These are phyloP conservation scores for Lactifluus hygrophoroides DNA, from an alignment of 768 basidiomycete genomes.

Conservation along the genomic window DNA sequence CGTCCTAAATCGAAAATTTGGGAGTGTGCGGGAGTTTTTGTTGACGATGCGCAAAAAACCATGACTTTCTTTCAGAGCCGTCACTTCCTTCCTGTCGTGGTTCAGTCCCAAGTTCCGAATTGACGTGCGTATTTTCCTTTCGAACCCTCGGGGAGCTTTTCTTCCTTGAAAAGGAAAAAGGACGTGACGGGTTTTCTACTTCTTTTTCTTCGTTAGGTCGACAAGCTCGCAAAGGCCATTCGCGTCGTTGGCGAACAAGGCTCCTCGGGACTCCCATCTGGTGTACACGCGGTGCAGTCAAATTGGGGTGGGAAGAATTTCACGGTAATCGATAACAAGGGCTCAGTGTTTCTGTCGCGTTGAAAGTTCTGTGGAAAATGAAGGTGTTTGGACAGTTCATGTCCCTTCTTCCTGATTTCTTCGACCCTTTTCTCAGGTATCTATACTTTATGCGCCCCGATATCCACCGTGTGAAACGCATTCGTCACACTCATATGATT, in stretches of 20 bases:
- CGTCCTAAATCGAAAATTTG: too few relatives aligned
- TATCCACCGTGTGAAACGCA: too few relatives aligned
- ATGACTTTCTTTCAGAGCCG: background rate
- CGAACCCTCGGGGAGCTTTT: too few relatives aligned
- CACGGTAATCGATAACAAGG: constrained; percentile 45
- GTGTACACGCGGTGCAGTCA: constrained; percentile 34
- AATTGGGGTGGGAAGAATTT: constrained; percentile 35
- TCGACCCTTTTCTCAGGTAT: too few relatives aligned
- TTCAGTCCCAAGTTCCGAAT: constrained; percentile 1
- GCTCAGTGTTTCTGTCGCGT: constrained; percentile 1
- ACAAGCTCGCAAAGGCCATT: constrained; percentile 46
- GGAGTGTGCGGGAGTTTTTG: too few relatives aligned
- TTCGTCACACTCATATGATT: too few relatives aligned
- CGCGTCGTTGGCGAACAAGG: constrained; percentile 48
- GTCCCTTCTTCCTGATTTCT: too few relatives aligned
- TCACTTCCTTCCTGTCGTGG: background rate
- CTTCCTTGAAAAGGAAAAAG: too few relatives aligned
- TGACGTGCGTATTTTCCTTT: background rate
- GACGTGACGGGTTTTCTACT: background rate
- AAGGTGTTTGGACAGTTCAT: too few relatives aligned
- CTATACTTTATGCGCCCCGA: too few relatives aligned
- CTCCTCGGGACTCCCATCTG: constrained; percentile 38
- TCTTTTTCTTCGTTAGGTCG: constrained; percentile 32
- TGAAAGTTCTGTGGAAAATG: background rate
- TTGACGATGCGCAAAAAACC: too few relatives aligned